phyloP scores from a whole-genome alignment of 2,329 filamentous ascomycete genomes.

The Fusarium liriodendri region DNA sequence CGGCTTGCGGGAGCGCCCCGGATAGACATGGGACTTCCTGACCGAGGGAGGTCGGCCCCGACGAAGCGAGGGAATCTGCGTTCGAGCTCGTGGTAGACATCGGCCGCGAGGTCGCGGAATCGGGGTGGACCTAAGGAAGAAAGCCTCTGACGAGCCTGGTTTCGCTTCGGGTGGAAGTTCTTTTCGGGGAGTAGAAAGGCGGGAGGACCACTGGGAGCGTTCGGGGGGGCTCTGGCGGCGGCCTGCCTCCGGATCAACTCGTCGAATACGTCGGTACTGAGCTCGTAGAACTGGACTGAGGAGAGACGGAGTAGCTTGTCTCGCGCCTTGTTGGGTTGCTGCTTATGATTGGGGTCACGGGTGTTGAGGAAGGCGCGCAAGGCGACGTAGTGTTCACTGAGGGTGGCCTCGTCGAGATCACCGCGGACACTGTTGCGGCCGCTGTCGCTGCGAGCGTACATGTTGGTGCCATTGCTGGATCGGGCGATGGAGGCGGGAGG shows the following conservation, averaged over 20 bases:
- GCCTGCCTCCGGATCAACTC: constrained; percentile 90
- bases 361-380: constrained; percentile 81
- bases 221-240: constrained; percentile 65
- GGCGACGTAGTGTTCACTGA: constrained; percentile 84
- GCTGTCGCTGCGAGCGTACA: constrained; percentile 74
- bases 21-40: constrained; percentile 75
- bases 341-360: constrained; percentile 80
- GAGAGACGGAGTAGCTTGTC: constrained; percentile 94
- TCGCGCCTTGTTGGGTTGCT: constrained; percentile 86
- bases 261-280: constrained; percentile 97
- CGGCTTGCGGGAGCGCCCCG: constrained; percentile 68
- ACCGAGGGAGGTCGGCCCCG: constrained; percentile 74
- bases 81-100: constrained; percentile 96
- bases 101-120: constrained; percentile 92
- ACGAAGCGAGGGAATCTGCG: constrained; percentile 87
- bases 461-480: constrained; percentile 82
- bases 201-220: constrained; percentile 68
- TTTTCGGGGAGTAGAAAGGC: constrained; percentile 84
- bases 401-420: constrained; percentile 71
- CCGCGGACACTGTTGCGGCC: constrained; percentile 66
- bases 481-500: constrained; percentile 89
- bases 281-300: constrained; percentile 92
- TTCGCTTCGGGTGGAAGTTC: constrained; percentile 95
- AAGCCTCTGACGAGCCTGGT: constrained; percentile 95
- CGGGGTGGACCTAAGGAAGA: constrained; percentile 87